Evolutionary conservation across 495 filamentous ascomycete genomes (phyloP), one percentile per base, ranked within the genome.

Genomic region (Aspergillus campestris): DNA sequence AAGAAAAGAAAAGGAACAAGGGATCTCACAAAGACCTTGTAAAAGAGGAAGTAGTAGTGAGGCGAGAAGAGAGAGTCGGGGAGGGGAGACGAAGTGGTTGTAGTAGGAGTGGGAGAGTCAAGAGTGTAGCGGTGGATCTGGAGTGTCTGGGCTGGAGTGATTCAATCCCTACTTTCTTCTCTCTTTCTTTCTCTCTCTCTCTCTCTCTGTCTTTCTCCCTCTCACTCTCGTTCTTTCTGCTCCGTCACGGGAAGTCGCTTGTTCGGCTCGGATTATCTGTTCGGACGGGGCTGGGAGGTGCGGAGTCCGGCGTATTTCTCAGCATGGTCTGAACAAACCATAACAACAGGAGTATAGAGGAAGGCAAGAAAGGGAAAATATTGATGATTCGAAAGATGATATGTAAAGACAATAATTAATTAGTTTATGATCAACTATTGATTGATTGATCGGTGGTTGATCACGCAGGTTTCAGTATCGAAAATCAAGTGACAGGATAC

Each of bases 191-290:
- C n/a, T n/a, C n/a, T 24, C 18, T 24, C 4, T 24, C 18, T 24
- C 2, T 24, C 18, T 24, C 2, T 24, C 18, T 24, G 18, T 24
- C 18, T 24, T 1, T 24, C 18, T 24, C 2, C 4, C 18, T 24
- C 4, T 4, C 4, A 1, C 2, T 24, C 4, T 4, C 4, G 1
- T 24, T 24, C 18, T 4, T 24, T 24, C 18, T 24, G 18, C 18
- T 24, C 18, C 18, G 18, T 24, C 18, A 24, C 18, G 18, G 18
- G 18, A 24, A 63, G 58, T 70, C 67, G 67, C 67, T 70, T 70
- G 67, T 61, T 67, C 67, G 67, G 65, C 60, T 28, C 67, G 67
- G 67, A 70, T 66, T 50, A 70, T 61, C 61, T 45, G 40, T 7
- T 42, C 59, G 56, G 58, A 61, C 47, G 39, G 58, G 64, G 64